Evolutionary conservation across 2,329 filamentous ascomycete genomes (phyloP), one percentile per base, ranked within the genome.

Genomic region (Ophiosphaerella narmari): DNA sequence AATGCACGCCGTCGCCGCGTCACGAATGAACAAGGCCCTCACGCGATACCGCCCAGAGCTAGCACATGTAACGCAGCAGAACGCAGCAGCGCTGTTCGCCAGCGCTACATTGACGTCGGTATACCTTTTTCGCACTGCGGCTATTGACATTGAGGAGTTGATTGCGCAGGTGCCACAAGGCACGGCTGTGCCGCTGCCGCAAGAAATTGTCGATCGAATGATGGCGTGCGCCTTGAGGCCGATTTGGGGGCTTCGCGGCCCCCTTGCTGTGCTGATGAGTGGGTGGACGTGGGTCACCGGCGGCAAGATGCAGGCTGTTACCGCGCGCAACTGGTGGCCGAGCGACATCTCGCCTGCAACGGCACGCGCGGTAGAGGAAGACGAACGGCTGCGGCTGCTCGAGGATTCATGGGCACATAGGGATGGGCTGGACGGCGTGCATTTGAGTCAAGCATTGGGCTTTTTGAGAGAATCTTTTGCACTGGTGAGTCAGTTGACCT

Each of bases 81-180:
- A 77, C 39, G 74, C 73, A 33, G 74, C 75, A 11, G 75, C 77
- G 1, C 62, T 78, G 12, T 78, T 68, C 32, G 75, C 46, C 2
- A 65, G 55, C 52, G 59, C 61, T 5, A 71, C 68, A 1, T 52
- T 73, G 2, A 69, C 67, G 3, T 66, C 66, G 3, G 66, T 72
- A 1, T 73, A 69, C 39, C 57, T 71, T 26, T 73, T 72, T 50
- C 64, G 65, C 11, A 70, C 66, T 2, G 61, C 68, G 6, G 56
- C 58, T 18, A 47, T 69, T 13, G 70, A 73, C 9, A 63, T 68
- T 3, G 63, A 70, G 36, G 63, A 64, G 16, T 52, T 67, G 1
- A 55, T 60, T 7, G 57, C 66, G n/a, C 62, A 59, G 1, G 59
- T 69, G 5, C 54, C 62, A 5, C 50, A 53, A 12, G 53, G 50